A percentile compares a stretch with the other conserved stretches of the same genome.
Conservation (phyloP, 345 rosid genomes). For the Corchorus capsularis region DNA sequence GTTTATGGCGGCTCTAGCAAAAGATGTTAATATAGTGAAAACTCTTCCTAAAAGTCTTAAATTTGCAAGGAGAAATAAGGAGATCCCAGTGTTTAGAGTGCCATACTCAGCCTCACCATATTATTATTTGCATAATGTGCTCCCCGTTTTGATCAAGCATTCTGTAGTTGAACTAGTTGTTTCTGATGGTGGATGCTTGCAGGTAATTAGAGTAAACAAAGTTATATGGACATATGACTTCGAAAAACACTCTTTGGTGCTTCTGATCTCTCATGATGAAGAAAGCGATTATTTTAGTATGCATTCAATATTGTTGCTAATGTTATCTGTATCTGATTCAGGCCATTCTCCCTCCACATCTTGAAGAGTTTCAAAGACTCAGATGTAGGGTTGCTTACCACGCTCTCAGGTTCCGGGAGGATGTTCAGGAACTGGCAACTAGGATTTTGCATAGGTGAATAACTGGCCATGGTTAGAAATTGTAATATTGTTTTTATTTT, state of each 20-base stretch:
- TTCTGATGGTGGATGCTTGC: slow-evolving; percentile 92
- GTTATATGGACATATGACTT: not conserved
- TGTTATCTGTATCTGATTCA: slow-evolving; percentile 33
- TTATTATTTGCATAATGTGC: slow-evolving; percentile 83
- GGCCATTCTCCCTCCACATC: slow-evolving; percentile 78
- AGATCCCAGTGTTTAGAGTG: slow-evolving; percentile 84
- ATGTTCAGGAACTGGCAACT: slow-evolving; percentile 85
- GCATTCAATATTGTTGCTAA: not conserved
- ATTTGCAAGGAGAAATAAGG: slow-evolving; percentile 81
- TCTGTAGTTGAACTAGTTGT: slow-evolving; percentile 87
- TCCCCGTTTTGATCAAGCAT: slow-evolving; percentile 84
- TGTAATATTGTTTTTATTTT: not conserved
- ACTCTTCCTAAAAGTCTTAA: slow-evolving; percentile 94
- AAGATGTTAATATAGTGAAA: slow-evolving; percentile 76
- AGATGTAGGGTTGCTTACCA: slow-evolving; percentile 93
- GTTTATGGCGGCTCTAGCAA: slow-evolving; percentile 71
- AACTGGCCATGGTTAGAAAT: slow-evolving; percentile 6
- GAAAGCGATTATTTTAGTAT: not conserved
- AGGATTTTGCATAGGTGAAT: slow-evolving; percentile 71
- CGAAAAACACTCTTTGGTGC: not conserved
- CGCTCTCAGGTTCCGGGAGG: slow-evolving; percentile 79
- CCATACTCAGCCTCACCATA: slow-evolving; percentile 78
- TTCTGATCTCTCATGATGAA: not conserved
- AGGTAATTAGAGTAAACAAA: slow-evolving; percentile 39
- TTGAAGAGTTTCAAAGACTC: slow-evolving; percentile 90